Evolutionary conservation across 805 yeast genomes (phyloP).

Genomic region (Metschnikowia henanensis): DNA sequence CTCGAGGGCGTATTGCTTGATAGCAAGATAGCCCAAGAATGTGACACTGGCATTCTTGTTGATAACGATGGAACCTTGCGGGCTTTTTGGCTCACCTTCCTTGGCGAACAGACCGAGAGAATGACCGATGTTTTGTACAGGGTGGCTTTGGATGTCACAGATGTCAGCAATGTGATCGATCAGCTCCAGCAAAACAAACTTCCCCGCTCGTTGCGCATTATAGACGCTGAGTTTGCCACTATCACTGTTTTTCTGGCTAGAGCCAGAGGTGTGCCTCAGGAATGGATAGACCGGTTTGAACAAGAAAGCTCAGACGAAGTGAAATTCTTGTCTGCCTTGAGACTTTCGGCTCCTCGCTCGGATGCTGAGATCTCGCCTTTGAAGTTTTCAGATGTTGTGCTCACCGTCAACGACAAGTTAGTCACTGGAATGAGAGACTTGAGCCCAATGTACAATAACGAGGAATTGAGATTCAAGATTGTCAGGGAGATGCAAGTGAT

Average conservation of each 20-base stretch:
- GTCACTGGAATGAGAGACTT: slow-evolving; percentile 70
- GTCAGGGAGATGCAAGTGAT: slow-evolving; percentile 70
- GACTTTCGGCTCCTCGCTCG: slow-evolving; percentile 54
- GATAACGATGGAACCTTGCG: slow-evolving; percentile 77
- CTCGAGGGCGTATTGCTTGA: slow-evolving; percentile 77
- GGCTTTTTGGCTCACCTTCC: slow-evolving; percentile 81
- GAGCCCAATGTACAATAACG: slow-evolving; percentile 46
- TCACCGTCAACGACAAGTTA: slow-evolving; percentile 64
- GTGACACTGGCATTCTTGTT: slow-evolving; percentile 77
- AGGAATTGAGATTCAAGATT: slow-evolving; percentile 54
- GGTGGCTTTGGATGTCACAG: slow-evolving; percentile 77
- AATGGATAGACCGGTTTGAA: slow-evolving; percentile 74
- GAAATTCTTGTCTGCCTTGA: slow-evolving; percentile 69
- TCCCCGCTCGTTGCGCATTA: slow-evolving; percentile 57
- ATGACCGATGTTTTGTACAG: slow-evolving; percentile 59
- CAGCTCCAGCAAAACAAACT: slow-evolving; percentile 47
- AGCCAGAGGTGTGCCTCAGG: slow-evolving; percentile 82
- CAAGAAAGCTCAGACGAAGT: slow-evolving; percentile 60
- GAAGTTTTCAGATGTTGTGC: slow-evolving; percentile 71
- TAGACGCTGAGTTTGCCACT: slow-evolving; percentile 78
- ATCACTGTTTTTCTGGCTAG: slow-evolving; percentile 73
- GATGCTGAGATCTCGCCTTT: slow-evolving; percentile 35
- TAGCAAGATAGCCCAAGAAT: slow-evolving; percentile 67
- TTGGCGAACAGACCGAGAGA: slow-evolving; percentile 67
- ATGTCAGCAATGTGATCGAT: slow-evolving; percentile 57